A percentile compares a stretch with the other conserved stretches of the same genome.
phyloP scores from a whole-genome alignment of 139 green algal species.

The Chlorella sp. region DNA sequence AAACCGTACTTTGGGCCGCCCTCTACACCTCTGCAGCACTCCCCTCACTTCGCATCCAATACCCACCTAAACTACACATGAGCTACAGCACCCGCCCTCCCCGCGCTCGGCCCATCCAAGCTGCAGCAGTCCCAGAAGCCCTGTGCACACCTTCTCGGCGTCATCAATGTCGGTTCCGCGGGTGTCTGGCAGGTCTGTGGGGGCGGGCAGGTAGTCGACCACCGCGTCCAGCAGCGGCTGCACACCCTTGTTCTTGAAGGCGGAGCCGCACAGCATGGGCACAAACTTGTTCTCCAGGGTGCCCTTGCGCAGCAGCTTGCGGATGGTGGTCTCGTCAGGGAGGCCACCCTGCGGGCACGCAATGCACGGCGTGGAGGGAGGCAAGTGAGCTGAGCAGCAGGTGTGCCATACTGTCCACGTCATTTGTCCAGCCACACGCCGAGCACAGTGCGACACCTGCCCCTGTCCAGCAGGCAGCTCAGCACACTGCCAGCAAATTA shows the following conservation, averaged over 20 bases:
- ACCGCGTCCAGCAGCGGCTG: slow-evolving; percentile 98
- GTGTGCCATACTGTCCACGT: too few relatives aligned
- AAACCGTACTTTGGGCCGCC: too few relatives aligned
- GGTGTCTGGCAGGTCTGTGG: slow-evolving; percentile 77
- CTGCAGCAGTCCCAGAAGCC: too few relatives aligned
- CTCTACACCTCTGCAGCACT: neutral
- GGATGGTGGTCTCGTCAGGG: slow-evolving; percentile 85
- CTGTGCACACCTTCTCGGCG: slow-evolving; percentile 41
- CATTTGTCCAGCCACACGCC: too few relatives aligned
- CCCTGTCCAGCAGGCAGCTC: neutral
- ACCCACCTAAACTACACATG: too few relatives aligned
- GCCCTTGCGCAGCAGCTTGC: slow-evolving; percentile 93
- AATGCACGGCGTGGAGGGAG: too few relatives aligned
- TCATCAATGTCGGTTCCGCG: slow-evolving; percentile 53
- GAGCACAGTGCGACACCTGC: too few relatives aligned
- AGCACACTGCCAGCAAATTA: neutral
- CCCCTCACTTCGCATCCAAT: too few relatives aligned
- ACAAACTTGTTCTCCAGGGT: slow-evolving; percentile 87
- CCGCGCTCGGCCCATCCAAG: too few relatives aligned
- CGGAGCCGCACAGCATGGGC: slow-evolving; percentile 94
- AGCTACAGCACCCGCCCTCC: too few relatives aligned
- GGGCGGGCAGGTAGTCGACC: slow-evolving; percentile 93
- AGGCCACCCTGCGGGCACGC: slow-evolving; percentile 74
- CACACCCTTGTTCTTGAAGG: slow-evolving; percentile 99
- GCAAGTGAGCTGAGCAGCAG: too few relatives aligned